Evolutionary conservation across 768 basidiomycete genomes (phyloP).

Genomic region (Tricholoma flavovirens): DNA sequence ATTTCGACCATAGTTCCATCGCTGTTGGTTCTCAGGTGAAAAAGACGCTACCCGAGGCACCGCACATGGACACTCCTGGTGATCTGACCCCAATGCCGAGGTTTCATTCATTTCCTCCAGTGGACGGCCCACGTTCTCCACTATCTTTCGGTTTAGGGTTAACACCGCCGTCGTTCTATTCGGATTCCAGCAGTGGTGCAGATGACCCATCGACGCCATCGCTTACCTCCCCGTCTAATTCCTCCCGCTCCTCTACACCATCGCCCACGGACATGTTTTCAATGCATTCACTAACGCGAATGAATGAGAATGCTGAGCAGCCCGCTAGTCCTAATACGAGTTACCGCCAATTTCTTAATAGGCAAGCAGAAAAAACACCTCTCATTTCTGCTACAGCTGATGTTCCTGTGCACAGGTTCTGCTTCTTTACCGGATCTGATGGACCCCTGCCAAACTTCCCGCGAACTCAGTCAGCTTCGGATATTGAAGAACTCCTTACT

Average conservation of each 20-base stretch:
- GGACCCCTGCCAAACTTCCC: constrained; percentile 13
- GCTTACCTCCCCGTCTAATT: constrained; percentile 34
- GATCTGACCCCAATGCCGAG: constrained; percentile 24
- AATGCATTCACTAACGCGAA: constrained; percentile 13
- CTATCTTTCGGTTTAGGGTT: not conserved
- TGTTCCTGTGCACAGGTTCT: constrained; percentile 45
- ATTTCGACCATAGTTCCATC: constrained; percentile 37
- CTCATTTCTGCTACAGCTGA: constrained; percentile 1
- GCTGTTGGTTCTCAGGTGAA: constrained; percentile 26
- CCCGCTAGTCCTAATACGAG: constrained; percentile 30
- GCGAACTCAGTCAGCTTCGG: constrained; percentile 46
- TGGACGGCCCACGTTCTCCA: constrained; percentile 2
- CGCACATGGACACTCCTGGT: constrained; percentile 20
- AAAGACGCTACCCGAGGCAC: constrained; percentile 47
- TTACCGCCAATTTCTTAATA: constrained; percentile 60
- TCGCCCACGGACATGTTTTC: constrained; percentile 34
- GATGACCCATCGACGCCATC: constrained; percentile 41
- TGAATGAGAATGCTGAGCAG: constrained; percentile 12
- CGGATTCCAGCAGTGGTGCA: constrained; percentile 23
- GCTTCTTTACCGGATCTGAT: constrained; percentile 65
- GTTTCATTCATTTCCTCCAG: constrained; percentile 33
- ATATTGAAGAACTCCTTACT: constrained; percentile 45
- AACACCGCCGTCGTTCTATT: not conserved
- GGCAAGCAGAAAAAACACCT: constrained; percentile 32
- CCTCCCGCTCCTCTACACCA: constrained; percentile 36